Evolutionary conservation across 1,139 yeast species (phyloP).

Genomic region (Candida glucosophila): DNA sequence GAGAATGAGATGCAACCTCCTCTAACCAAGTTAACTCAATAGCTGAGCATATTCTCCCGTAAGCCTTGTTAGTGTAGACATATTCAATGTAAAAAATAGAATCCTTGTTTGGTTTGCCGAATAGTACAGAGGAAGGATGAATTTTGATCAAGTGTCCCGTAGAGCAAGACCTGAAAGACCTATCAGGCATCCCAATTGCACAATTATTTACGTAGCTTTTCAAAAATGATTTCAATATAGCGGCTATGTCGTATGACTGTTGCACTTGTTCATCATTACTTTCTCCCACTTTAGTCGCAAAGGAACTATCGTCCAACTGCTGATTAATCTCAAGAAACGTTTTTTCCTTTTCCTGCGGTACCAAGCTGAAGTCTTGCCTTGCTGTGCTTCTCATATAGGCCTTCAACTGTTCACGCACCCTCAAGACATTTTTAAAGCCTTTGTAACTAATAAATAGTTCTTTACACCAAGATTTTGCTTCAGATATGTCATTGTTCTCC

Average conservation of each 20-base stretch:
- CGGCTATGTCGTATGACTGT: slow-evolving; percentile 42
- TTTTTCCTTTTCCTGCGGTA: slow-evolving; percentile 17
- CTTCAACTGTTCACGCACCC: slow-evolving; percentile 67
- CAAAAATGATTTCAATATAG: slow-evolving; percentile 67
- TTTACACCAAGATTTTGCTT: slow-evolving; percentile 73
- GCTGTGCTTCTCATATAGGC: slow-evolving; percentile 55
- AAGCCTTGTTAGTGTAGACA: slow-evolving; percentile 87
- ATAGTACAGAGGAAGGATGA: slow-evolving; percentile 87
- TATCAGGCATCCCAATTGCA: slow-evolving; percentile 92
- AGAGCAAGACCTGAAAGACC: slow-evolving; percentile 79
- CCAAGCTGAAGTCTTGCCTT: slow-evolving; percentile 27
- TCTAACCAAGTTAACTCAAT: slow-evolving; percentile 81
- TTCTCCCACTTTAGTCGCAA: slow-evolving; percentile 14
- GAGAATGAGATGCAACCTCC: slow-evolving; percentile 66
- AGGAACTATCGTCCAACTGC: slow-evolving; percentile 13
- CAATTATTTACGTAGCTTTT: slow-evolving; percentile 78
- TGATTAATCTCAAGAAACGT: slow-evolving; percentile 15
- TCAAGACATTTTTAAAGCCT: slow-evolving; percentile 71
- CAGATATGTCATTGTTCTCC: slow-evolving; percentile 27
- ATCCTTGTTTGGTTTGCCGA: slow-evolving; percentile 68
- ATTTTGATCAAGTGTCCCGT: slow-evolving; percentile 76
- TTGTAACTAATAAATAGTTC: slow-evolving; percentile 67
- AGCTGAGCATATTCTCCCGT: slow-evolving; percentile 83
- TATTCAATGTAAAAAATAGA: slow-evolving; percentile 93
- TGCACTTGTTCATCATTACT: slow-evolving; percentile 4